Evolutionary conservation across 202 grass and related monocot species (phyloP), one percentile per base, ranked within the genome.

Genomic region (Panicum hallii): DNA sequence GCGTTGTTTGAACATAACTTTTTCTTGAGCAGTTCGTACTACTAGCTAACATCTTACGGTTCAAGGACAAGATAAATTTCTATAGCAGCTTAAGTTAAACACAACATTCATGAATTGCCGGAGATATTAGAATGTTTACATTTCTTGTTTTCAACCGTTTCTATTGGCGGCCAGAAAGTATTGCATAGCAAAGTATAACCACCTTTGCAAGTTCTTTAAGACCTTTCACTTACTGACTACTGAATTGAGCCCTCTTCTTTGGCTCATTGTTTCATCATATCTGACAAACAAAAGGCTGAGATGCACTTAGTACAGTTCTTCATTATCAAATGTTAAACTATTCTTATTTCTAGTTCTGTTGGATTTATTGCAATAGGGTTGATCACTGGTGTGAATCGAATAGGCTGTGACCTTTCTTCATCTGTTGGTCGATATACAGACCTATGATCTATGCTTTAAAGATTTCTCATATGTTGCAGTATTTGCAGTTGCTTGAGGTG

Each of bases 111-210:
- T 60, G 36, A 26, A 74, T 43, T 34, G 11, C 41, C 32, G 5
- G 19, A 45, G 26, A 54, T 81, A 32, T 60, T 13, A 26, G 0
- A 40, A 64, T 71, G 19, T 16, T 44, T 73, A 30, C 12, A 54
- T 49, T 65, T 78, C 6, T 73, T 79, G 17, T 78, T 75, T 67
- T 43, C 6, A 44, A 28, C 69, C 38, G 13, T 81, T 64, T 56
- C 40, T 80, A 16, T 1, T 74, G 17, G 47, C 38, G 3, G 23
- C 22, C 6, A 23, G 11, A 71, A 71, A 82, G 41, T 63, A 42
- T n/a, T 77, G 53, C 7, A 15, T 72, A 12, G 19, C 23, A 66
- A 20, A 63, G n/a, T 63, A 22, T 87, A 40, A 49, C 15, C 0
- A 12, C 49, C 22, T 17, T 70, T 76, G 32, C 49, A 28, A 64